A percentile compares a stretch with the other conserved stretches of the same genome.
phyloP scores from a whole-genome alignment of 225 moss, liverwort and hornwort genomes.

The Marchantia paleacea region DNA sequence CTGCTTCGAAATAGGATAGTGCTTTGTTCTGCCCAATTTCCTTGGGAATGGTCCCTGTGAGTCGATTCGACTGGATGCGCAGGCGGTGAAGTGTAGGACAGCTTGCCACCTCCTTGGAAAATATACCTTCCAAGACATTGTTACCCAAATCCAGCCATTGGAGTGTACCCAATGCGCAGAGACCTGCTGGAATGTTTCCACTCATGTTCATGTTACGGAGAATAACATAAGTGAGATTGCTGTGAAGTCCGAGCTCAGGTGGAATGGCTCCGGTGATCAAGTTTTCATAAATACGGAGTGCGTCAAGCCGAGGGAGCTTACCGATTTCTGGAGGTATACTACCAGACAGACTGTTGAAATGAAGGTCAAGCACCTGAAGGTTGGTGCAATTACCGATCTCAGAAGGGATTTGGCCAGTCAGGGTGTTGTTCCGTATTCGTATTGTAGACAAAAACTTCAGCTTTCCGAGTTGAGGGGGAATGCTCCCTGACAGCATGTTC shows the following conservation, averaged over 20 bases:
- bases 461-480: slow-evolving; percentile 3
- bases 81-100: slow-evolving; percentile 18
- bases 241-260: background rate
- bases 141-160: background rate
- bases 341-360: background rate
- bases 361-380: background rate
- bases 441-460: background rate
- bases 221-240: no score
- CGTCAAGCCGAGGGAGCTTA: background rate
- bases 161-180: background rate
- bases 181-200: slow-evolving; percentile 33
- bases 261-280: slow-evolving; percentile 18
- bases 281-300: background rate
- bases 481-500: background rate
- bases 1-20: slow-evolving; percentile 38
- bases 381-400: background rate
- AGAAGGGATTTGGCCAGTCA: slow-evolving; percentile 1
- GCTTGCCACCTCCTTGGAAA: slow-evolving; percentile 23
- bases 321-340: slow-evolving; percentile 5
- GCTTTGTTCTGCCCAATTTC: slow-evolving; percentile 42
- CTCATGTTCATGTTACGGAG: no score
- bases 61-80: slow-evolving; percentile 24
- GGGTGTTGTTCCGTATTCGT: background rate
- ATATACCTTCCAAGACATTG: slow-evolving; percentile 29
- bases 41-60: slow-evolving; percentile 45